Base-by-base conservation (phyloP, 73 alveolate genomes). In the Symbiodinium pilosum region DNA sequence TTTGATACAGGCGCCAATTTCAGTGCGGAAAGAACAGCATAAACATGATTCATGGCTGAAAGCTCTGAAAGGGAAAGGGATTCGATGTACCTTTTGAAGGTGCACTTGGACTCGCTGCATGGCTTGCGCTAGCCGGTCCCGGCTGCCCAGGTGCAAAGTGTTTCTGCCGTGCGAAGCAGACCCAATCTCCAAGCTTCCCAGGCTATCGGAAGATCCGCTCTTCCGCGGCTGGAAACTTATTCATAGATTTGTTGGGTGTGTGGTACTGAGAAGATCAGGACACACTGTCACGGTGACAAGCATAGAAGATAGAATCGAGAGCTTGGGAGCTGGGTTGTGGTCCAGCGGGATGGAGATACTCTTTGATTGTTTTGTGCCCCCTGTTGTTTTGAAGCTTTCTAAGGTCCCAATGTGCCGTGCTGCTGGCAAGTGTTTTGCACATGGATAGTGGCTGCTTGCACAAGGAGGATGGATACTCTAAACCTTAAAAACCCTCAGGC, bases 181-280 rank as follows among this genome's bases (percentile, higher is more conserved):
- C n/a, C n/a, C n/a, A n/a, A n/a, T n/a, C n/a, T 47, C 59, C 59
- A 6, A 9, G 59, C 59, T 47, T 6, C n/a, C 36, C 86, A 91
- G 97, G 97, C 97, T 91, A n/a, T 69, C 81, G 52, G 56, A 91
- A 91, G 97, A 91, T 43, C 97, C 97, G 24, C 97, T 91, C 39
- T 91, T 91, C 41, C 97, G 71, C 71, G 97, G 97, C 52, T 4
- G 12, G 81, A 86, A 71, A 26, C 81, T 64, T 36, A 64, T 64
- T n/a, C n/a, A n/a, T n/a, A n/a, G n/a, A n/a, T n/a, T n/a, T n/a
- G n/a, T n/a, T n/a, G n/a, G n/a, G n/a, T n/a, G n/a, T n/a, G n/a
- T n/a, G n/a, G n/a, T n/a, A n/a, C n/a, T n/a, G n/a, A n/a, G n/a
- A n/a, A n/a, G n/a, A n/a, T n/a, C n/a, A n/a, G n/a, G n/a, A n/a